phyloP scores from a whole-genome alignment of 257 asterid genomes.

The Solanum piurae region DNA sequence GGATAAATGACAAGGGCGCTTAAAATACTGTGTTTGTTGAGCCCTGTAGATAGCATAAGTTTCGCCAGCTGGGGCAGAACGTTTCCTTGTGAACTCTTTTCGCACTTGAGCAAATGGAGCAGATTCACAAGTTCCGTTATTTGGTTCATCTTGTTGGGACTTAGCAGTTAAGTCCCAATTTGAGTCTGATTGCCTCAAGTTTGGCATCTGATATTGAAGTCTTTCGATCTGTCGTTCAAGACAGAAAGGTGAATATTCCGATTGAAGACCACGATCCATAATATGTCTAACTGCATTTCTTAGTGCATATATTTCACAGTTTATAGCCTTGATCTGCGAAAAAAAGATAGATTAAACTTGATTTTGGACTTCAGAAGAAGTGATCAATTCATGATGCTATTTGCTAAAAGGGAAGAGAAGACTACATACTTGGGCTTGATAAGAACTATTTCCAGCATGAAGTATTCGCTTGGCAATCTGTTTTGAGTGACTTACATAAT shows the following conservation, averaged over 20 bases:
- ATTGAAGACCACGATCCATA: slow-evolving; percentile 4
- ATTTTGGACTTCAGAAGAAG: neutral
- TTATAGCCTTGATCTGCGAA: neutral
- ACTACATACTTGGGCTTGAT: neutral
- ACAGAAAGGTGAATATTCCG: slow-evolving; percentile 4
- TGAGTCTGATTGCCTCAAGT: neutral
- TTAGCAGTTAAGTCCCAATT: neutral
- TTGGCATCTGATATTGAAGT: neutral
- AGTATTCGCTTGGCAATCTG: neutral
- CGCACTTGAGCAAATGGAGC: neutral
- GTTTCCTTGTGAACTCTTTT: neutral
- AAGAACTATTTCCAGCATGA: neutral
- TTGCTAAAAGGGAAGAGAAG: neutral
- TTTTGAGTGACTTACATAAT: neutral
- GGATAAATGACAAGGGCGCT: neutral
- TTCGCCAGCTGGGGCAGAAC: neutral
- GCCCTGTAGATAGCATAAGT: neutral
- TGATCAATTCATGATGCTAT: neutral
- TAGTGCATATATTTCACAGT: neutral
- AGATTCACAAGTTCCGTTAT: neutral
- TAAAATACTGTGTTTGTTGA: neutral
- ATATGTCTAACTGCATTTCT: neutral
- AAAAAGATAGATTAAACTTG: neutral
- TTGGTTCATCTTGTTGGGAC: neutral
- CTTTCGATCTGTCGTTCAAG: neutral